These are phyloP conservation scores for Chamaecyparis obtusa DNA, from an alignment of 75 land plant species.

Conservation along the genomic window DNA sequence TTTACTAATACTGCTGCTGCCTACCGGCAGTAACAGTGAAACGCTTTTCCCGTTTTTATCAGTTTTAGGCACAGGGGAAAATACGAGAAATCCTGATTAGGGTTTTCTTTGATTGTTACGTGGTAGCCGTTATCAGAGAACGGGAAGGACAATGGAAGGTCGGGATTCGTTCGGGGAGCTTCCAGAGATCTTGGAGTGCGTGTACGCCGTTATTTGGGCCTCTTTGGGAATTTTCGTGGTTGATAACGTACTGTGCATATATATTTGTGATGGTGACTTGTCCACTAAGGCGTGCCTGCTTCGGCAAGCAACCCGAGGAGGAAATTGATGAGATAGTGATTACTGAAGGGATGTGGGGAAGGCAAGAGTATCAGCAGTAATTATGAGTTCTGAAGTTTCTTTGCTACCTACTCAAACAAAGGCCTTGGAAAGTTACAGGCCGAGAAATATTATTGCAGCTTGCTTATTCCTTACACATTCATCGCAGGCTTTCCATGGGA, in stretches of 20 bases:
- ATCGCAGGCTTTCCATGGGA: not conserved
- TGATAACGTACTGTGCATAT: too few relatives aligned
- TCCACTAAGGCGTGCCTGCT: not conserved
- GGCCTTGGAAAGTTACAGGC: too few relatives aligned
- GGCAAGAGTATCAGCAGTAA: not conserved
- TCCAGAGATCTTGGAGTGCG: too few relatives aligned
- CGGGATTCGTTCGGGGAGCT: too few relatives aligned
- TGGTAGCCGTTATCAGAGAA: too few relatives aligned
- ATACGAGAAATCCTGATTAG: not conserved
- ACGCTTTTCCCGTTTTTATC: not conserved
- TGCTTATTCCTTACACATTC: not conserved
- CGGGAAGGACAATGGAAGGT: too few relatives aligned
- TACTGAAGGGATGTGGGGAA: not conserved
- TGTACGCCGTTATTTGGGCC: too few relatives aligned
- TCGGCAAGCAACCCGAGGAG: not conserved
- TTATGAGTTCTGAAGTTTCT: not conserved
- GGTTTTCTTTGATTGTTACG: not conserved
- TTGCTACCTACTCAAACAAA: not conserved
- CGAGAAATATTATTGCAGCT: not conserved
- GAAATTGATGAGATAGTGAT: conserved; percentile 1
- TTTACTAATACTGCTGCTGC: not conserved
- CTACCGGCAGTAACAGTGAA: not conserved
- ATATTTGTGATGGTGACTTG: not conserved
- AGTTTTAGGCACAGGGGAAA: too few relatives aligned
- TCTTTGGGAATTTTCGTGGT: too few relatives aligned